These are phyloP conservation scores for Neofusicoccum kwambonambiense DNA, from an alignment of 2,329 filamentous ascomycete genomes.

Conservation along the genomic window DNA sequence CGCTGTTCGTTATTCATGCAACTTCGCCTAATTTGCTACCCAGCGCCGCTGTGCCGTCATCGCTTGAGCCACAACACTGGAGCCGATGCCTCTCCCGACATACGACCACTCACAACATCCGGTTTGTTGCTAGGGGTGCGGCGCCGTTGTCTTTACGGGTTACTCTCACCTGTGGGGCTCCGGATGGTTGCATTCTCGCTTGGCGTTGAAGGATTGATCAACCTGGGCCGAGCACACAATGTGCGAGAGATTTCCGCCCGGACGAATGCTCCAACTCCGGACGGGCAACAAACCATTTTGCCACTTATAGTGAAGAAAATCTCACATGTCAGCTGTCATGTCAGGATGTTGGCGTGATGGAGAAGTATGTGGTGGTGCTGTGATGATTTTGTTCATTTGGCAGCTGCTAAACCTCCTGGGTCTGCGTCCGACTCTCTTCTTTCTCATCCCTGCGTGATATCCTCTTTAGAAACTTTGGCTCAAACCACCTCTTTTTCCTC, in stretches of 20 bases:
- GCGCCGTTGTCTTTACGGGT: not conserved
- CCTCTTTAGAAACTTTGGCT: not conserved
- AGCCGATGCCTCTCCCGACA: slow-evolving; percentile 7
- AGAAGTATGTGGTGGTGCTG: not conserved
- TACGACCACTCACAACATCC: not conserved
- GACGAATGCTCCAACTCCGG: not conserved
- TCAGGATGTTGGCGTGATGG: not conserved
- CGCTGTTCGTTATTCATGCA: not conserved
- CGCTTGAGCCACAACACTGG: not conserved
- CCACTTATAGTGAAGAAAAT: not conserved
- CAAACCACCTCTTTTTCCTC: not conserved
- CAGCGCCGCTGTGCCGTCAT: not conserved
- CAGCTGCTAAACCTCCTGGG: slow-evolving; percentile 2
- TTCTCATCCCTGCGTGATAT: slow-evolving; percentile 8
- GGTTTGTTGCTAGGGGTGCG: not conserved
- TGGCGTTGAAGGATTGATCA: not conserved
- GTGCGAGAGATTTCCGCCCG: not conserved
- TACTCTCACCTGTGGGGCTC: not conserved
- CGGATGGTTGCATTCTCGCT: not conserved
- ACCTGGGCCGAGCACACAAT: not conserved
- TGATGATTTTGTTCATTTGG: not conserved
- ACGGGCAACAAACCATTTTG: not conserved
- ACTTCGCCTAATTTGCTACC: not conserved
- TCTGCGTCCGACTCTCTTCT: not conserved
- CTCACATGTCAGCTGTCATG: not conserved